Evolutionary conservation across 2,329 filamentous ascomycete species (phyloP).

Genomic region (Daldinia eschscholtzii): DNA sequence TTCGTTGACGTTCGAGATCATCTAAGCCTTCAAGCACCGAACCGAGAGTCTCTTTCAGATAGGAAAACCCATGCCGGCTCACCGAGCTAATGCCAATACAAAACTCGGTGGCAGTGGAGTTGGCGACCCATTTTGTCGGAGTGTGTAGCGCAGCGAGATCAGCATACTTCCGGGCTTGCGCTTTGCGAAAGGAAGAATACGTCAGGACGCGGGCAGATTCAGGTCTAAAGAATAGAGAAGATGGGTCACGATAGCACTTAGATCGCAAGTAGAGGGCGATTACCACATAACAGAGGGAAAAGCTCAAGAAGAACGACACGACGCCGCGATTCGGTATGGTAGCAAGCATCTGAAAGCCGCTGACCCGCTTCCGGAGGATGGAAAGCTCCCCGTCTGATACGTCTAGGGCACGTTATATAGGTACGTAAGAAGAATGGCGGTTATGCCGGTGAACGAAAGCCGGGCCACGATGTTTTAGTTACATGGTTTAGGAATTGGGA

Average conservation of each 20-base stretch:
- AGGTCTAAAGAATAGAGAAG: slow-evolving; percentile 46
- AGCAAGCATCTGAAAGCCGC: slow-evolving; percentile 32
- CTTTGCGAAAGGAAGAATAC: slow-evolving; percentile 46
- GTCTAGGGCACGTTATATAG: neutral
- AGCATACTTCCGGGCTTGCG: slow-evolving; percentile 41
- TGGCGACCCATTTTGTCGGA: slow-evolving; percentile 35
- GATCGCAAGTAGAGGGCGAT: slow-evolving; percentile 41
- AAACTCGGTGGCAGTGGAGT: slow-evolving; percentile 38
- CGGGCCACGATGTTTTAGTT: neutral
- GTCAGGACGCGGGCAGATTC: slow-evolving; percentile 44
- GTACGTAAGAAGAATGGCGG: neutral
- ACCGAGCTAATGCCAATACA: slow-evolving; percentile 45
- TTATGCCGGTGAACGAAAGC: neutral
- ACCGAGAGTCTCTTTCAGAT: slow-evolving; percentile 45
- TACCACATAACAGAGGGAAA: slow-evolving; percentile 43
- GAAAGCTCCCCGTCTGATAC: neutral
- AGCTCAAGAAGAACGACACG: slow-evolving; percentile 43
- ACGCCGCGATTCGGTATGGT: slow-evolving; percentile 37
- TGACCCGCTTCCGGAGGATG: neutral
- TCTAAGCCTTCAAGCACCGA: slow-evolving; percentile 45
- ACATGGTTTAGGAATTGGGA: neutral
- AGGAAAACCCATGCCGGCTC: slow-evolving; percentile 44
- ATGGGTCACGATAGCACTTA: slow-evolving; percentile 46
- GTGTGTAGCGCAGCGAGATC: slow-evolving; percentile 41
- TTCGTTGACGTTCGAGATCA: slow-evolving; percentile 37